Evolutionary conservation across 441 rosid genomes (phyloP), one percentile per base, ranked within the genome.

Genomic region (Pelargonium cotyledonis): DNA sequence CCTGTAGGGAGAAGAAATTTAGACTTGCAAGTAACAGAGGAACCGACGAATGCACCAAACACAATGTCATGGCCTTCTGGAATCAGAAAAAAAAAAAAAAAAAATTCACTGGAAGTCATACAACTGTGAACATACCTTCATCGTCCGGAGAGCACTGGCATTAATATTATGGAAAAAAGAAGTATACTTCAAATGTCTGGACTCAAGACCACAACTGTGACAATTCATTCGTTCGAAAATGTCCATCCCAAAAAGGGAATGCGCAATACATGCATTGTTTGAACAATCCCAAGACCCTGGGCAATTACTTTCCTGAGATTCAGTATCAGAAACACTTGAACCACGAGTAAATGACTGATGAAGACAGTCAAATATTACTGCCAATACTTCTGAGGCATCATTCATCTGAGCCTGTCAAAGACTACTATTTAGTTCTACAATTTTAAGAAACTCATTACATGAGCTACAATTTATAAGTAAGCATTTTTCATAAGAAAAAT

Each of bases 331-430:
- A 80, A 83, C 76, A 71, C 79, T 80, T 2, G 81, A 83, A 69
- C 83, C 79, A 57, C 77, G 74, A 72, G 95, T 81, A 81, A 89
- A 91, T 74, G 98, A 89, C 73, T 61, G 82, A 84, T 94, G 97
- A 79, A 94, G 98, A 81, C 96, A 91, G 72, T 85, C 88, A 77
- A 94, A 94, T 71, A 94, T 83, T 70, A 87, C 98, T 15, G 71
- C 89, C 80, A 94, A 74, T 43, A 94, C 98, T 86, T 94, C 98
- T 69, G 96, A 89, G 73, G 99, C 97, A 80, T 94, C 99, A 72
- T 94, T 94, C 99, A 94, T 94, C 84, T 94, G 94, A 73, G 86
- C 97, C 99, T 94, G 95, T 68, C 61, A 74, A 76, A 73, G 57
- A 67, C 74, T 18, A 65, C 60, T 19, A 71, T 71, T 60, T 68